A percentile compares a stretch with the other conserved stretches of the same genome.
Evolutionary conservation across 2,329 filamentous ascomycete species (phyloP).

Genomic region (Ascochyta pisi): DNA sequence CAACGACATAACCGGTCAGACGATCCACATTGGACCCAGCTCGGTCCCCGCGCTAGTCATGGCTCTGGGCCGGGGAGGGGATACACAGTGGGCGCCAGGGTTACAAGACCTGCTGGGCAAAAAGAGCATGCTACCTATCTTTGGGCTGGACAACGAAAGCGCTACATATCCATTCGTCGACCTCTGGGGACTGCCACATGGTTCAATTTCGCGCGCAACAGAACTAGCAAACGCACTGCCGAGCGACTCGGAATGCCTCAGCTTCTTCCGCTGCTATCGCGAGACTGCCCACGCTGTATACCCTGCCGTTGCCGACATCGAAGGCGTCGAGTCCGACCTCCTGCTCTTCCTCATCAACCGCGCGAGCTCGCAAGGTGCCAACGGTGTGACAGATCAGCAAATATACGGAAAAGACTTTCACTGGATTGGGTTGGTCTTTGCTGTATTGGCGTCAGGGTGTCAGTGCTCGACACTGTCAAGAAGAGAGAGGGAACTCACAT

Average conservation of each 20-base stretch:
- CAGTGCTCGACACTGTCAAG: slow-evolving; percentile 65
- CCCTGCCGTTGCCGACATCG: slow-evolving; percentile 65
- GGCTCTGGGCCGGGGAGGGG: slow-evolving; percentile 54
- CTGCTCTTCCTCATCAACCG: slow-evolving; percentile 62
- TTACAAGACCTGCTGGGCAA: slow-evolving; percentile 64
- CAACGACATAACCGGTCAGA: slow-evolving; percentile 66
- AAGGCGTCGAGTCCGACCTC: slow-evolving; percentile 62
- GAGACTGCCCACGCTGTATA: slow-evolving; percentile 67
- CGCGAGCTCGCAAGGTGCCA: slow-evolving; percentile 51
- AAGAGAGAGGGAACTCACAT: slow-evolving; percentile 67
- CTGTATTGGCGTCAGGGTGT: slow-evolving; percentile 67
- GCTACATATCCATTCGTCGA: slow-evolving; percentile 71
- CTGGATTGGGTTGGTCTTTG: slow-evolving; percentile 67
- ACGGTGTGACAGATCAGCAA: slow-evolving; percentile 58
- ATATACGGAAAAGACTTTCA: slow-evolving; percentile 65
- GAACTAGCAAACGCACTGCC: slow-evolving; percentile 67
- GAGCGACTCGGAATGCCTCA: slow-evolving; percentile 63
- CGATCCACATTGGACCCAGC: slow-evolving; percentile 66
- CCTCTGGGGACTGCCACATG: slow-evolving; percentile 66
- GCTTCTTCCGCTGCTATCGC: slow-evolving; percentile 64
- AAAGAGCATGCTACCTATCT: slow-evolving; percentile 67
- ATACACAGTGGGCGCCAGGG: slow-evolving; percentile 56
- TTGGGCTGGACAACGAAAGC: slow-evolving; percentile 69
- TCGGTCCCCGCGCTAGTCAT: slow-evolving; percentile 68
- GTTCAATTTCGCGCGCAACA: slow-evolving; percentile 62